These are phyloP conservation scores for Aspergillus cristatus DNA, from an alignment of 495 filamentous ascomycete species.

Conservation along the genomic window DNA sequence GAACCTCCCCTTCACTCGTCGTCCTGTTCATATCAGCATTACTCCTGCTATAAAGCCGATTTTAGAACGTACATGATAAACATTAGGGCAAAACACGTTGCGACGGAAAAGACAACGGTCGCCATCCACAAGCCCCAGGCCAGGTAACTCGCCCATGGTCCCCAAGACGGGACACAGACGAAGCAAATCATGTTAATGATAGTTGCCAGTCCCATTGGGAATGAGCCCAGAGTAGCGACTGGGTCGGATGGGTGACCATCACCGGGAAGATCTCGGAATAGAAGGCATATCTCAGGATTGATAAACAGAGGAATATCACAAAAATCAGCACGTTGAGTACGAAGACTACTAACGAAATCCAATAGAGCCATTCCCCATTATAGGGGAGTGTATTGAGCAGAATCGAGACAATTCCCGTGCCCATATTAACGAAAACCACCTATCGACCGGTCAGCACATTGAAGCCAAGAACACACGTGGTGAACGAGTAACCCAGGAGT, in stretches of 20 bases:
- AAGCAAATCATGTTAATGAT: conserved; percentile 49
- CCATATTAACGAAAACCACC: conserved; percentile 51
- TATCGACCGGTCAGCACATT: conserved; percentile 3
- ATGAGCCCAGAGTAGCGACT: conserved; percentile 54
- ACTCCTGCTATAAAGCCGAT: too few species aligned
- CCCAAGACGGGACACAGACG: conserved; percentile 48
- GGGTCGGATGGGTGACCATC: conserved; percentile 49
- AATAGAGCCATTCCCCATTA: conserved; percentile 43
- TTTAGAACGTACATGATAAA: conserved; percentile 42
- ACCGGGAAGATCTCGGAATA: conserved; percentile 48
- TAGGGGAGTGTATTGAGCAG: conserved; percentile 50
- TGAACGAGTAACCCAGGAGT: conserved; percentile 32
- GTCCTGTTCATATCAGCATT: conserved; percentile 14
- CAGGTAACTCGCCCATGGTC: conserved; percentile 22
- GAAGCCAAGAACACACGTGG: not conserved
- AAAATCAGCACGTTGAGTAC: conserved; percentile 47
- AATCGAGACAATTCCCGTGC: conserved; percentile 56
- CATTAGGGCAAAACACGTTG: conserved; percentile 41
- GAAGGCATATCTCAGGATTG: conserved; percentile 44
- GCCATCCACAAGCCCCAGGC: conserved; percentile 53
- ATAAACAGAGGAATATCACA: conserved; percentile 25
- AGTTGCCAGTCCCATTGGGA: conserved; percentile 57
- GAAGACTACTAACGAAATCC: conserved; percentile 46
- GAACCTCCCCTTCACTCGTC: conserved; percentile 17
- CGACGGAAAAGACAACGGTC: conserved; percentile 42